Base-by-base conservation (phyloP, 768 basidiomycete species). In the Russula brevipes region DNA sequence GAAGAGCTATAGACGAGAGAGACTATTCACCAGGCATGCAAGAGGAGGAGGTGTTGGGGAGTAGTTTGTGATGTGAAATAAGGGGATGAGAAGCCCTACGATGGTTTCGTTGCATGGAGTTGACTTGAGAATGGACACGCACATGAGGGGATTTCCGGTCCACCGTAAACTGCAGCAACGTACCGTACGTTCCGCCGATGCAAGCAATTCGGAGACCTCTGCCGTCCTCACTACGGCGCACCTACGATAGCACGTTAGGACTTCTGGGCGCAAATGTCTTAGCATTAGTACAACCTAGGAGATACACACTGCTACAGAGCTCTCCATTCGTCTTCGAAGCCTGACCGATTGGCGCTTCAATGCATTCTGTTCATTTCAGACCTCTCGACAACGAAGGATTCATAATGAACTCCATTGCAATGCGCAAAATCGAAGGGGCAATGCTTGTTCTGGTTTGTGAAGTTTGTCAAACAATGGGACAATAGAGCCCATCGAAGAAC, bases 341-440 rank as follows among this genome's bases (percentile, higher is more conserved):
- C 72, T 85, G 88, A 66, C 87, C 85, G 61, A 91, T 76, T 11
- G 95, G 91, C 35, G 86, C 92, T 96, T 55, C 12, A 67, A 30
- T 51, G 17, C 38, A 63, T 46, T 68, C 63, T 44, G 30, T 31
- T 36, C 33, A 42, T 31, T 31, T 39, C 39, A 46, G 51, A 38
- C 30, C 19, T 56, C 11, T 12, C 19, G 51, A 45, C 9, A 5
- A 10, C 33, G n/a, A 36, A n/a, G 45, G 33, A 31, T 10, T 30
- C 45, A 60, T 45, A 45, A 60, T 77, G 47, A 72, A 74, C 89
- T n/a, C 92, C 92, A 7, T 79, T 77, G 68, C 89, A 91, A 56
- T 94, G 79, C 7, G 87, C 82, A 59, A 91, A 81, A 70, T 93
- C 89, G 72, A 98, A 98, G 72, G 90, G 91, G 65, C 94, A 94